Evolutionary conservation across 352 stramenopile genomes (phyloP).

Genomic region (Globisporangium cederbergense): DNA sequence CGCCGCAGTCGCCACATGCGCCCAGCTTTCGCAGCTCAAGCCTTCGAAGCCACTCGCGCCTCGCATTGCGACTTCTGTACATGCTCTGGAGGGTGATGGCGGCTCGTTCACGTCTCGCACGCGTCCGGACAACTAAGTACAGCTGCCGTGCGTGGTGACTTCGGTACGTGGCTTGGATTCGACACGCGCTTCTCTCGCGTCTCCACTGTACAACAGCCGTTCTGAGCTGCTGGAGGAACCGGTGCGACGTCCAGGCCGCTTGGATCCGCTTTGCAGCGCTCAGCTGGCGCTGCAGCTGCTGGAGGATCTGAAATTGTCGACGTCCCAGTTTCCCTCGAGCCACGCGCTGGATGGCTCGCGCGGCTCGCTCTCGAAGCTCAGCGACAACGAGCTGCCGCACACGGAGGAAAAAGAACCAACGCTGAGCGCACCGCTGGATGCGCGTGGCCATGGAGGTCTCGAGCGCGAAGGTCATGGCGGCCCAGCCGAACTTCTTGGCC

Average conservation of each 20-base stretch:
- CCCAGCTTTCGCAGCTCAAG: constrained; percentile 31
- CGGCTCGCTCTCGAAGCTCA: constrained; percentile 21
- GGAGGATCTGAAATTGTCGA: neutral
- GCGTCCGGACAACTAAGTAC: constrained; percentile 25
- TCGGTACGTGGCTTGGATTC: constrained; percentile 25
- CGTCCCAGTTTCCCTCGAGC: constrained; percentile 20
- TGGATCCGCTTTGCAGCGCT: constrained; percentile 27
- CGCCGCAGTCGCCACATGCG: constrained; percentile 40
- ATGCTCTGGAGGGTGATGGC: constrained; percentile 45
- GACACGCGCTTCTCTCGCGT: constrained; percentile 18
- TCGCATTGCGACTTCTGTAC: constrained; percentile 28
- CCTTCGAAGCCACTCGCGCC: constrained; percentile 30
- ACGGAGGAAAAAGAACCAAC: constrained; percentile 30
- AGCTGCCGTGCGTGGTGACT: constrained; percentile 16
- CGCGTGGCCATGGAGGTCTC: constrained; percentile 37
- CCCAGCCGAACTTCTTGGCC: constrained; percentile 66
- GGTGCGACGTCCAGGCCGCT: constrained; percentile 27
- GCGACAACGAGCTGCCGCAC: constrained; percentile 14
- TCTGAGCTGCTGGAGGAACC: constrained; percentile 19
- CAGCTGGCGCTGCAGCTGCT: neutral
- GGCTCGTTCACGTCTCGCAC: constrained; percentile 27
- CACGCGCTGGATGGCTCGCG: constrained; percentile 27
- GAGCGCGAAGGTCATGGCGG: constrained; percentile 29
- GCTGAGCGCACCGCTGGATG: constrained; percentile 29
- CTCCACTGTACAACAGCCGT: constrained; percentile 9